Conservation (phyloP, 23 red algal genomes). For the Cyanidium caldarium region DNA sequence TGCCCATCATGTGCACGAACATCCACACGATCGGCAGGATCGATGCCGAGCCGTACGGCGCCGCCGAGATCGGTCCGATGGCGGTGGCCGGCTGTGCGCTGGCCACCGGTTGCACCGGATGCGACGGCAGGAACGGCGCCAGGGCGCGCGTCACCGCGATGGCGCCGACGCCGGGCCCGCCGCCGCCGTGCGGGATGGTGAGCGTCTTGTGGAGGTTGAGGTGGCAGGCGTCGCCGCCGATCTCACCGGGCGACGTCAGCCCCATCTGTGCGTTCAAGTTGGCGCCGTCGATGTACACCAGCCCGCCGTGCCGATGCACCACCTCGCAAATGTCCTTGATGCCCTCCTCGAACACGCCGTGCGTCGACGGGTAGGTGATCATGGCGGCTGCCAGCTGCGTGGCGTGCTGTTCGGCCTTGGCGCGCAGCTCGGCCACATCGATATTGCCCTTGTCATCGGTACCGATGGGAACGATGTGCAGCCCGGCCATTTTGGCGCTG, state of each 20-base stretch:
- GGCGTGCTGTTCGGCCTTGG: constrained; percentile 86
- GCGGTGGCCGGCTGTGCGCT: constrained; percentile 22
- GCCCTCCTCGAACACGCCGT: constrained; percentile 92
- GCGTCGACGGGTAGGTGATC: constrained; percentile 97
- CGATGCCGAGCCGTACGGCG: constrained; percentile 86
- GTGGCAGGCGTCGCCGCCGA: constrained; percentile 98
- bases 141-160: constrained; percentile 92
- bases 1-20: constrained; percentile 99
- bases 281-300: constrained; percentile 98
- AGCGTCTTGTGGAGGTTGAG: constrained; percentile 99
- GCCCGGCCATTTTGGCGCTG: constrained; percentile 75
- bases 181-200: constrained; percentile 96
- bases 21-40: constrained; percentile 97
- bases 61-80: constrained; percentile 58
- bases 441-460: constrained; percentile 83
- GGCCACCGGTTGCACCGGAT: constrained; percentile 52
- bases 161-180: constrained; percentile 92
- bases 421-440: constrained; percentile 76
- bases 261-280: constrained; percentile 99
- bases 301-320: constrained; percentile 84
- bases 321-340: constrained; percentile 88
- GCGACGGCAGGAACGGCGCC: constrained; percentile 89
- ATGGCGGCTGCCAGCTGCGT: constrained; percentile 71
- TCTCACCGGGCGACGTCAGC: constrained; percentile 79
- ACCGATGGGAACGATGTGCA: constrained; percentile 72